Percentiles rank a stretch among this genome's conserved stretches.
These are phyloP conservation scores for Amphichorda felina DNA, from an alignment of 2,329 filamentous ascomycete genomes.

Conservation along the genomic window DNA sequence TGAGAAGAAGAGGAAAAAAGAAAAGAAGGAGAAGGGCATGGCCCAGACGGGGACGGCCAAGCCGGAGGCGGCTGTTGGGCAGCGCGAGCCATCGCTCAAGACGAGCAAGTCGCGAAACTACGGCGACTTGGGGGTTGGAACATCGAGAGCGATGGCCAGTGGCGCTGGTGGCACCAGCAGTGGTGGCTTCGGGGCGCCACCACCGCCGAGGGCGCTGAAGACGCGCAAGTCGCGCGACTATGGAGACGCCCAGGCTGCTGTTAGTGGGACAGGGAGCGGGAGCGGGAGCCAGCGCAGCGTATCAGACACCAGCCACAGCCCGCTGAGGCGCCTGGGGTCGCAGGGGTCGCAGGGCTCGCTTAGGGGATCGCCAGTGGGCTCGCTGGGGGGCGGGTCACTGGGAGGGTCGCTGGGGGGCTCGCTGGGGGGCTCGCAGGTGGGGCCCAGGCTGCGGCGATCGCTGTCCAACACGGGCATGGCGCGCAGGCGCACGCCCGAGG, in stretches of 20 bases:
- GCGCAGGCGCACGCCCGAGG: conserved; percentile 40
- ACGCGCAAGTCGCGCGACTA: neutral
- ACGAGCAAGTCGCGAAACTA: neutral
- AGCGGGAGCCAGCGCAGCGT: conserved; percentile 18
- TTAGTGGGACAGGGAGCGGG: conserved; percentile 2
- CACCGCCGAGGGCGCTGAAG: neutral
- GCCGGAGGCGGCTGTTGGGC: neutral
- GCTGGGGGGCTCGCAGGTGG: conserved; percentile 6
- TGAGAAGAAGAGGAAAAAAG: conserved; percentile 28
- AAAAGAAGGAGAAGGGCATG: conserved; percentile 7
- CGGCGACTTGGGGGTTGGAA: conserved; percentile 1
- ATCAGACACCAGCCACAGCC: conserved; percentile 22
- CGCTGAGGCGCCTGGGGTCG: no score
- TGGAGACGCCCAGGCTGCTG: no score
- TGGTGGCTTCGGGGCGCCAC: conserved; percentile 7
- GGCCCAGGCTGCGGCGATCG: conserved; percentile 24
- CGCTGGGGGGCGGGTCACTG: no score
- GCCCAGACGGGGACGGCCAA: neutral
- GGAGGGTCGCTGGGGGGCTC: no score
- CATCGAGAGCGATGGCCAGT: conserved; percentile 1
- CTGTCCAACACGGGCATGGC: conserved; percentile 43
- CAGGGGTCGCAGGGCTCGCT: no score
- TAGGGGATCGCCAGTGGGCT: no score
- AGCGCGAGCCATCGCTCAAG: conserved; percentile 1
- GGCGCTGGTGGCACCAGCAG: conserved; percentile 4